A percentile compares a stretch with the other conserved stretches of the same genome.
Evolutionary conservation across 148 eudicot species (phyloP).

Genomic region (Rhododendron vialii): DNA sequence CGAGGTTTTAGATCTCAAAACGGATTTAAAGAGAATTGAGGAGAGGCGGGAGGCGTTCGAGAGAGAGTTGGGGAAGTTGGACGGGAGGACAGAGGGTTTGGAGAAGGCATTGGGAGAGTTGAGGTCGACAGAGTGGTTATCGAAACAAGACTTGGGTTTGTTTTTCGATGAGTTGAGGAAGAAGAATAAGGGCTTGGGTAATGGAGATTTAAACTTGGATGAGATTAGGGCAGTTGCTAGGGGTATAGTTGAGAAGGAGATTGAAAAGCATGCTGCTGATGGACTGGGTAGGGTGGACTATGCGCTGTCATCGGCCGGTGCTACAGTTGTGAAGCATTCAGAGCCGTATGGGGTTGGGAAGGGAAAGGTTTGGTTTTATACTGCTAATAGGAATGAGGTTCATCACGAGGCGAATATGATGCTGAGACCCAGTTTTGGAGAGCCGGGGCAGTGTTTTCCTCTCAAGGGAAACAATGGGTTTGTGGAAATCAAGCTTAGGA

Average conservation of each 20-base stretch:
- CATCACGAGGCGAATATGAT: conserved; percentile 47
- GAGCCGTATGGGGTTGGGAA: conserved; percentile 34
- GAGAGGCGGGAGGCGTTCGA: conserved; percentile 33
- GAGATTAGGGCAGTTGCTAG: conserved; percentile 59
- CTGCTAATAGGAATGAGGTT: conserved; percentile 22
- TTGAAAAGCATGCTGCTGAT: conserved; percentile 82
- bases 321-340: conserved; percentile 52
- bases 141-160: conserved; percentile 46
- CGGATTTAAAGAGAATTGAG: conserved; percentile 48
- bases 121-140: conserved; percentile 29
- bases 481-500: conserved; percentile 62
- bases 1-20: conserved; percentile 37
- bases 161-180: conserved; percentile 55
- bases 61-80: conserved; percentile 32
- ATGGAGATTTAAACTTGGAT: conserved; percentile 41
- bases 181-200: conserved; percentile 17
- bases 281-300: conserved; percentile 84
- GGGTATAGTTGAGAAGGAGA: conserved; percentile 72
- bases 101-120: conserved; percentile 42
- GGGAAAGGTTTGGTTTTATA: conserved; percentile 26
- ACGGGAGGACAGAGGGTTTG: conserved; percentile 27
- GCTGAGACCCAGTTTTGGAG: conserved; percentile 83
- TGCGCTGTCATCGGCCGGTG: conserved; percentile 70
- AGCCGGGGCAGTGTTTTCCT: conserved; percentile 89
- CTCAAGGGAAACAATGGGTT: conserved; percentile 77